A percentile compares a stretch with the other conserved stretches of the same genome.
These are phyloP conservation scores for Jimgerdemannia lactiflua DNA, from an alignment of 192 early-diverging fungal genomes.

Conservation along the genomic window DNA sequence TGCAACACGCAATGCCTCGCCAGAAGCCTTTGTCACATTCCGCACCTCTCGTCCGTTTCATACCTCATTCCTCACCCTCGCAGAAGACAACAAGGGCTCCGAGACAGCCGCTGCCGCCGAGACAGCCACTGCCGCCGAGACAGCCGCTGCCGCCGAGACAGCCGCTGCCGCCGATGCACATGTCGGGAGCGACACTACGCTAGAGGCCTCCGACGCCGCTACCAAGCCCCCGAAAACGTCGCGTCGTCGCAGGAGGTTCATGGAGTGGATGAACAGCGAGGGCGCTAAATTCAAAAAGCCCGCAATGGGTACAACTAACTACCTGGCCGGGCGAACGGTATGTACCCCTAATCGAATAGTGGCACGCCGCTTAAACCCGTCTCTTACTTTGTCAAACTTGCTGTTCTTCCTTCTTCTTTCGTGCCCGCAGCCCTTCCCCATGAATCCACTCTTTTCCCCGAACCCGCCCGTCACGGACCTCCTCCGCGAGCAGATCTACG, in stretches of 20 bases:
- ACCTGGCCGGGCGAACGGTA: slow-evolving; percentile 17
- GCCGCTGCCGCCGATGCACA: background rate
- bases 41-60: background rate
- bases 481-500: slow-evolving; percentile 71
- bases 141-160: too few relatives aligned
- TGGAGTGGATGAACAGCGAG: slow-evolving; percentile 23
- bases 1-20: background rate
- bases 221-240: slow-evolving; percentile 23
- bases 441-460: slow-evolving; percentile 86
- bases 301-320: slow-evolving; percentile 31
- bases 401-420: slow-evolving; percentile 9
- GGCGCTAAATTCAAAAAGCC: slow-evolving; percentile 23
- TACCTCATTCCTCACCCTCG: background rate
- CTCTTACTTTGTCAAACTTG: slow-evolving; percentile 9
- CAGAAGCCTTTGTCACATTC: background rate
- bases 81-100: background rate
- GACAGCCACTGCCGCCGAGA: too few relatives aligned
- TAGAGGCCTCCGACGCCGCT: background rate
- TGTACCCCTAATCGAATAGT: background rate
- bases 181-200: background rate
- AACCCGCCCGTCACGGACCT: slow-evolving; percentile 68
- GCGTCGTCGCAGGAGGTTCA: slow-evolving; percentile 28
- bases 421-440: slow-evolving; percentile 73
- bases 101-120: too few relatives aligned
- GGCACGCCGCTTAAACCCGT: background rate